Evolutionary conservation across 1,139 yeast genomes (phyloP).

Genomic region (Yamadazyma mexicana): DNA sequence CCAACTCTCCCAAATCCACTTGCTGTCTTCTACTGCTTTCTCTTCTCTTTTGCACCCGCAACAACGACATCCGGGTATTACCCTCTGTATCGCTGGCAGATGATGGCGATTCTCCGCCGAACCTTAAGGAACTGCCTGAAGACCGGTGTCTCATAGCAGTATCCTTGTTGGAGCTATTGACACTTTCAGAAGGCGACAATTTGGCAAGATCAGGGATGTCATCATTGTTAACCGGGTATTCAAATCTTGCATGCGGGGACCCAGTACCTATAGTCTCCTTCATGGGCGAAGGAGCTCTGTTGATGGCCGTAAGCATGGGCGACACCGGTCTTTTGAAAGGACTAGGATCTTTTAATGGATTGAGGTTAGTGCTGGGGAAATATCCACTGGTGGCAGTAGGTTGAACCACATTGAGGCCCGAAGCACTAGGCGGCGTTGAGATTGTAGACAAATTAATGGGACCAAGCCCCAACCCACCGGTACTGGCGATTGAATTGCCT

Average conservation of each 20-base stretch:
- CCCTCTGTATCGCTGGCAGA: constrained; percentile 68
- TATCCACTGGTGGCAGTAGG: constrained; percentile 1
- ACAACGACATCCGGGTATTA: constrained; percentile 44
- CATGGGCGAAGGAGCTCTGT: constrained; percentile 23
- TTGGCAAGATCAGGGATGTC: constrained; percentile 25
- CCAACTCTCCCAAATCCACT: constrained; percentile 38
- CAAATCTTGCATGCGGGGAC: constrained; percentile 18
- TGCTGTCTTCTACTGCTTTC: constrained; percentile 46
- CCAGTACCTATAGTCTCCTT: constrained; percentile 20
- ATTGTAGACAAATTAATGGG: constrained; percentile 2
- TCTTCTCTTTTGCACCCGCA: constrained; percentile 59
- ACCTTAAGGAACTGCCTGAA: constrained; percentile 27
- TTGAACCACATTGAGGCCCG: too few species aligned
- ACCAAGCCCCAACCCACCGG: constrained; percentile 1
- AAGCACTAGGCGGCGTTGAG: constrained; percentile 7
- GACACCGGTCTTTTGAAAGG: constrained; percentile 43
- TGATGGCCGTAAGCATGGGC: constrained; percentile 24
- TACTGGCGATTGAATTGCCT: not conserved
- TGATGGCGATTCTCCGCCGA: constrained; percentile 53
- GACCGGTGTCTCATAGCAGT: constrained; percentile 21
- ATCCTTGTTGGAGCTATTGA: not conserved
- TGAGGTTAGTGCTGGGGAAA: constrained; percentile 2
- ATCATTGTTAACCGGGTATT: constrained; percentile 30
- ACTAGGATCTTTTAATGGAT: constrained; percentile 19
- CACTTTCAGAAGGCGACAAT: constrained; percentile 11